Evolutionary conservation across 2,329 filamentous ascomycete genomes (phyloP), one percentile per base, ranked within the genome.

Genomic region (Alternaria panax): DNA sequence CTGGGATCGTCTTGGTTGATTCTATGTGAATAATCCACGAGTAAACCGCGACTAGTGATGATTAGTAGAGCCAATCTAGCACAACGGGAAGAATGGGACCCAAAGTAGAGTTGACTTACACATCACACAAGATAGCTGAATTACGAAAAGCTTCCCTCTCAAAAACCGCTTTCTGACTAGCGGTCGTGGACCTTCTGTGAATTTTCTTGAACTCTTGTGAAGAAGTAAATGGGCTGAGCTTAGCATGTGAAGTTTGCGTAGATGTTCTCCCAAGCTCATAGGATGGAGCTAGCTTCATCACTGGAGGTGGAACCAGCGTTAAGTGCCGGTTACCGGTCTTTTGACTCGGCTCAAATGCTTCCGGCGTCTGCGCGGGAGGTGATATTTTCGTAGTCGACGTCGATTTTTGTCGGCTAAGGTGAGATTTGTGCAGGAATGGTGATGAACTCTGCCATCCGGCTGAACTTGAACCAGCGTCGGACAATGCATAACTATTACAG

Each of bases 401-500:
- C 8, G 62, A 60, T 7, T 55, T 46, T 14, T 69, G 51, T 36
- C 60, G 54, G 22, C 57, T 59, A 2, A 52, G 57, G 1, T 57
- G 46, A 1, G 67, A 70, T 5, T 63, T 58, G 38, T 56, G 60
- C 5, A 54, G 46, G 3, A 54, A 54, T 7, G 51, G 47, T 11
- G 46, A 59, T 43, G 64, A 59, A 25, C 54, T 63, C 18, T 60
- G 60, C 63, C 65, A 62, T n/a, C 60, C 59, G 7, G 27, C 52
- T 36, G 65, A 62, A 34, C 61, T 71, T 16, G 63, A 51, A 14
- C 62, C 63, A 6, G 59, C 92, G 95, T 76, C 86, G 95, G 52
- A 95, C 91, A 79, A 92, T 94, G 78, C 94, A 95, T 73, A 93
- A 94, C 78, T 88, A 88, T 25, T 90, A 91, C 59, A 63, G 1